Conservation (phyloP, 352 stramenopile genomes). For the Lagenidium sp. region DNA sequence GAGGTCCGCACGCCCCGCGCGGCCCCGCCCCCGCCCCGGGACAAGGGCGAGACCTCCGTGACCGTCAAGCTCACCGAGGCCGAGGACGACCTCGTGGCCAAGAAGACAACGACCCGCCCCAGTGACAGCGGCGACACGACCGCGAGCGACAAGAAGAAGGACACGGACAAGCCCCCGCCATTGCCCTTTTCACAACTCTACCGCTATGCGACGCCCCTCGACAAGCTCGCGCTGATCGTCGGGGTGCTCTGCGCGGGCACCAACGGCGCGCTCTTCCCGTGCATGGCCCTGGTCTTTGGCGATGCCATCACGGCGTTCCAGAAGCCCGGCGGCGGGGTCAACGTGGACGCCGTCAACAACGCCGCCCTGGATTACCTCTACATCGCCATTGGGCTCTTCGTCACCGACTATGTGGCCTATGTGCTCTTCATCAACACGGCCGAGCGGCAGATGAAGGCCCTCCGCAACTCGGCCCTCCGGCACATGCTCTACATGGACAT, state of each 20-base stretch:
- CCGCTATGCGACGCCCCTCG: constrained; percentile 16
- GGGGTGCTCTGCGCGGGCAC: constrained; percentile 10
- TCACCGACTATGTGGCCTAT: constrained; percentile 19
- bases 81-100: no score
- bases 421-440: constrained; percentile 17
- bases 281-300: constrained; percentile 31
- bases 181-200: constrained; percentile 13
- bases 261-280: constrained; percentile 22
- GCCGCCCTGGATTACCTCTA: constrained; percentile 11
- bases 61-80: no score
- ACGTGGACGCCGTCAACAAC: constrained; percentile 3
- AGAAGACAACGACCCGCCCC: no score
- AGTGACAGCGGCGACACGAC: no score
- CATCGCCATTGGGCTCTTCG: constrained; percentile 13
- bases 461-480: constrained; percentile 19
- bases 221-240: constrained; percentile 10
- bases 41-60: no score
- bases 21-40: no score
- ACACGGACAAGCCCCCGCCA: no score
- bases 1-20: no score
- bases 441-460: constrained; percentile 36
- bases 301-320: constrained; percentile 29
- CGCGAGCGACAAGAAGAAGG: no score
- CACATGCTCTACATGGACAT: constrained; percentile 49
- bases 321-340: constrained; percentile 1